A percentile compares a stretch with the other conserved stretches of the same genome.
phyloP scores from a whole-genome alignment of 2,329 filamentous ascomycete species.

The Colletotrichum spaethianum region DNA sequence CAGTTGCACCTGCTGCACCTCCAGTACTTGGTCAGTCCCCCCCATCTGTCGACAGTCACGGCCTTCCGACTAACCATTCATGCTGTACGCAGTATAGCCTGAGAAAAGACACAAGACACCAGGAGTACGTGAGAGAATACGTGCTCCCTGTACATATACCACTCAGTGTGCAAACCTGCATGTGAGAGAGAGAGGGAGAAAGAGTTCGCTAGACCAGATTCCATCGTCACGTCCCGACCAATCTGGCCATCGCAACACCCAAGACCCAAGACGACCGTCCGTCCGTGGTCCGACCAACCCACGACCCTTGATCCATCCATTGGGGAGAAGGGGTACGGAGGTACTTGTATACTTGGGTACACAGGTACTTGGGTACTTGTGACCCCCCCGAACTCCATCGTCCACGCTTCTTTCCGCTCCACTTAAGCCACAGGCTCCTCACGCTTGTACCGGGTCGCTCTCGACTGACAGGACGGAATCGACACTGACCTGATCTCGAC shows the following conservation, averaged over 20 bases:
- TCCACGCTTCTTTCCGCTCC: not conserved
- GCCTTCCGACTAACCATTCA: not conserved
- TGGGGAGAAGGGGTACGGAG: not conserved
- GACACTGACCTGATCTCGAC: conserved; percentile 1
- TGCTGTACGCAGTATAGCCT: not conserved
- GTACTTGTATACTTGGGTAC: not conserved
- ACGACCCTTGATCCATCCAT: not conserved
- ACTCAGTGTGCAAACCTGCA: not conserved
- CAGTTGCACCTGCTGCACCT: not conserved
- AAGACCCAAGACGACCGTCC: not conserved
- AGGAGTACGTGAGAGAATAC: not conserved
- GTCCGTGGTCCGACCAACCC: not conserved
- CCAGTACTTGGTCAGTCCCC: conserved; percentile 4
- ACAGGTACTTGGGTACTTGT: not conserved
- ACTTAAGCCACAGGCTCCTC: conserved; percentile 4
- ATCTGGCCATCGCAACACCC: conserved; percentile 2
- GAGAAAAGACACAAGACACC: not conserved
- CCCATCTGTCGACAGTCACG: not conserved
- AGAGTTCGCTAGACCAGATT: conserved; percentile 1
- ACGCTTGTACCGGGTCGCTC: conserved; percentile 6
- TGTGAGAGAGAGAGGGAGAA: not conserved
- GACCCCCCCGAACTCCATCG: not conserved
- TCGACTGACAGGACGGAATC: conserved; percentile 5
- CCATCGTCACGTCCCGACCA: conserved; percentile 5
- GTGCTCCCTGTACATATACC: not conserved